Conservation (phyloP, 129 eudicot species). For the Silybum marianum region DNA sequence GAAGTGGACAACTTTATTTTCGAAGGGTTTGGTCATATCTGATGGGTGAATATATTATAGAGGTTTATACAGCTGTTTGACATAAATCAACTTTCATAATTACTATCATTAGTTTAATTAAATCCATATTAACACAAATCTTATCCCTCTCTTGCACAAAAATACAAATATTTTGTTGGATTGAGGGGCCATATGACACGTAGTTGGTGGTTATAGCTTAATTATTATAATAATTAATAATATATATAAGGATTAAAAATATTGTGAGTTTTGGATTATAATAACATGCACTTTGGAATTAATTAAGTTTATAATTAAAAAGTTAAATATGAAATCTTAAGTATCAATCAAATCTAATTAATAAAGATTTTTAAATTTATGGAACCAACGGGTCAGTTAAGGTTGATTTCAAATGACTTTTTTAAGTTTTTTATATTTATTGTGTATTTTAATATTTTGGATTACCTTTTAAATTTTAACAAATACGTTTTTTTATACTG, state of each 20-base stretch:
- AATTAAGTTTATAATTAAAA: neutral
- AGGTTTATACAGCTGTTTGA: constrained; percentile 33
- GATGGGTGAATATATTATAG: constrained; percentile 6
- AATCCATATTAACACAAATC: constrained; percentile 19
- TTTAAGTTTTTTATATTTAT: too few relatives aligned
- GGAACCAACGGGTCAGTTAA: neutral
- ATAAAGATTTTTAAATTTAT: neutral
- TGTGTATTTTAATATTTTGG: too few relatives aligned
- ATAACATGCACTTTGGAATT: constrained; percentile 10
- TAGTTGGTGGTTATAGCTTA: constrained; percentile 13
- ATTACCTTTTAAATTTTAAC: too few relatives aligned
- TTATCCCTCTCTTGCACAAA: constrained; percentile 13
- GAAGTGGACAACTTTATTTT: constrained; percentile 1
- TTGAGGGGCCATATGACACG: constrained; percentile 19
- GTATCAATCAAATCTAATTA: constrained; percentile 6
- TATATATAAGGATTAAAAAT: neutral
- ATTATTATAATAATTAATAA: neutral
- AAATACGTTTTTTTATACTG: too few relatives aligned
- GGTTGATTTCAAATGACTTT: too few relatives aligned
- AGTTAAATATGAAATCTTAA: constrained; percentile 4
- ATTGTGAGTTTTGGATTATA: constrained; percentile 18
- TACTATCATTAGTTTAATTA: constrained; percentile 19
- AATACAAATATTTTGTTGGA: constrained; percentile 6
- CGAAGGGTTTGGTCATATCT: constrained; percentile 8
- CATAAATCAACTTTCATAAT: constrained; percentile 27